Percentiles rank a stretch among this genome's conserved stretches.
Conservation (phyloP, 2,329 filamentous ascomycete genomes). For the Hymenoscyphus occultus region DNA sequence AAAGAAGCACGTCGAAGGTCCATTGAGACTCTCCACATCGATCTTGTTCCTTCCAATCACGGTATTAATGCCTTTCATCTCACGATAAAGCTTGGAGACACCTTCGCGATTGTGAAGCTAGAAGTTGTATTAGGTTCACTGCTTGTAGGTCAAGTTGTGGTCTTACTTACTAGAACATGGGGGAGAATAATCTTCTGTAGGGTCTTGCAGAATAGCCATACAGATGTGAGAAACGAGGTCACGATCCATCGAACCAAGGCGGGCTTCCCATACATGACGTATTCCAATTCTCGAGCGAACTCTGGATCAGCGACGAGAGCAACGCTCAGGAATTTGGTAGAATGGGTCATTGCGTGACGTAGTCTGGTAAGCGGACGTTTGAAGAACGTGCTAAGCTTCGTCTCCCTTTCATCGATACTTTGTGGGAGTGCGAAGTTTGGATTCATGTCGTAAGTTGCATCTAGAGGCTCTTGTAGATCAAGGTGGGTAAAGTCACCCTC, state of each 20-base stretch:
- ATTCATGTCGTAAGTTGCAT: slow-evolving; percentile 12
- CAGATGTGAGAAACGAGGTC: slow-evolving; percentile 33
- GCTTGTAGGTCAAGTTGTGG: not conserved
- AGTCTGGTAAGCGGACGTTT: not conserved
- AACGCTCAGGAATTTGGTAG: slow-evolving; percentile 42
- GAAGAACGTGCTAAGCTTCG: not conserved
- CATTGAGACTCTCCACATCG: slow-evolving; percentile 44
- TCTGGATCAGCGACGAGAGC: slow-evolving; percentile 45
- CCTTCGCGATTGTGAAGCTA: slow-evolving; percentile 4
- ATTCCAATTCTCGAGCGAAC: slow-evolving; percentile 43
- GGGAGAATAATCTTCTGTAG: slow-evolving; percentile 6
- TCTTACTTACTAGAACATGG: not conserved
- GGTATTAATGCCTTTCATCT: slow-evolving; percentile 12
- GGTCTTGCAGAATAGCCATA: slow-evolving; percentile 6
- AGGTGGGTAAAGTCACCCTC: slow-evolving; percentile 6
- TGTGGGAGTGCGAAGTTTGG: not conserved
- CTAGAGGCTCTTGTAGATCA: slow-evolving; percentile 6
- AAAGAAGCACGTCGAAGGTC: slow-evolving; percentile 47
- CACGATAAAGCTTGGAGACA: slow-evolving; percentile 4
- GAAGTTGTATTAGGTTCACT: not conserved
- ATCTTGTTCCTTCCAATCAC: slow-evolving; percentile 29
- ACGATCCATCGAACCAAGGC: slow-evolving; percentile 34
- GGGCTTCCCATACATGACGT: slow-evolving; percentile 28
- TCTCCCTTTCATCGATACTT: not conserved
- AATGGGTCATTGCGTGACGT: slow-evolving; percentile 1